Percentiles rank a stretch among this genome's conserved stretches.
Evolutionary conservation across 208 protist species (phyloP).

Genomic region (Herpetomonas samuelpessoai): DNA sequence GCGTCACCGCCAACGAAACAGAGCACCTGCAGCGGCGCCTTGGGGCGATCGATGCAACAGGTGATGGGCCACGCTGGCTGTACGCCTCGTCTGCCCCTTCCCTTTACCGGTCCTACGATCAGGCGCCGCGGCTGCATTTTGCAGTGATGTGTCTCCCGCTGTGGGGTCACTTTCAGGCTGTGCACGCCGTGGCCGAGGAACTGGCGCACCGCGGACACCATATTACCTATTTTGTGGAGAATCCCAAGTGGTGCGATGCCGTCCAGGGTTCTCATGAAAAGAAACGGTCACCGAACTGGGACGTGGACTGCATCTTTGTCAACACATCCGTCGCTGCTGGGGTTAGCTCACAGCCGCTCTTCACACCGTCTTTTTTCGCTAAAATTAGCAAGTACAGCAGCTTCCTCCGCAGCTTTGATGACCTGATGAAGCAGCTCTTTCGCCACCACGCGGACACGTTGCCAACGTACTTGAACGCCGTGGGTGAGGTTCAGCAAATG

Average conservation of each 20-base stretch:
- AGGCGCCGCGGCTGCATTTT: slow-evolving; percentile 38
- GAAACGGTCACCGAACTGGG: background rate
- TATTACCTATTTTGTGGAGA: slow-evolving; percentile 46
- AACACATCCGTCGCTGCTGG: slow-evolving; percentile 29
- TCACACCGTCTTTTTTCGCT: slow-evolving; percentile 12
- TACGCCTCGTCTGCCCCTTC: slow-evolving; percentile 16
- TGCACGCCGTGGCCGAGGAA: slow-evolving; percentile 37
- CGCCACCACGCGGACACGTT: slow-evolving; percentile 35
- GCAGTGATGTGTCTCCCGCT: slow-evolving; percentile 44
- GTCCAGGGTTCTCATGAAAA: slow-evolving; percentile 11
- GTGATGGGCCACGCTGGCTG: too few species aligned
- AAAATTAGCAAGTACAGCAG: slow-evolving; percentile 11
- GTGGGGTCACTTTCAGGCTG: slow-evolving; percentile 43
- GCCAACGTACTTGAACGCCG: slow-evolving; percentile 21
- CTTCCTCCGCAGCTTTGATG: slow-evolving; percentile 18
- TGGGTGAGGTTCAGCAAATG: slow-evolving; percentile 15
- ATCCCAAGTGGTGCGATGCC: slow-evolving; percentile 32
- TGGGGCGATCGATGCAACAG: too few species aligned
- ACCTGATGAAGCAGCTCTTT: slow-evolving; percentile 19
- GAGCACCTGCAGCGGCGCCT: too few species aligned
- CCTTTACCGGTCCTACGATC: slow-evolving; percentile 17
- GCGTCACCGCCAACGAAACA: too few species aligned
- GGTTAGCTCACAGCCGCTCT: slow-evolving; percentile 17
- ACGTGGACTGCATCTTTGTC: slow-evolving; percentile 7
- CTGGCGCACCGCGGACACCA: slow-evolving; percentile 44